Evolutionary conservation across 1,139 yeast genomes (phyloP).

Genomic region (Protomyces pachydermus): DNA sequence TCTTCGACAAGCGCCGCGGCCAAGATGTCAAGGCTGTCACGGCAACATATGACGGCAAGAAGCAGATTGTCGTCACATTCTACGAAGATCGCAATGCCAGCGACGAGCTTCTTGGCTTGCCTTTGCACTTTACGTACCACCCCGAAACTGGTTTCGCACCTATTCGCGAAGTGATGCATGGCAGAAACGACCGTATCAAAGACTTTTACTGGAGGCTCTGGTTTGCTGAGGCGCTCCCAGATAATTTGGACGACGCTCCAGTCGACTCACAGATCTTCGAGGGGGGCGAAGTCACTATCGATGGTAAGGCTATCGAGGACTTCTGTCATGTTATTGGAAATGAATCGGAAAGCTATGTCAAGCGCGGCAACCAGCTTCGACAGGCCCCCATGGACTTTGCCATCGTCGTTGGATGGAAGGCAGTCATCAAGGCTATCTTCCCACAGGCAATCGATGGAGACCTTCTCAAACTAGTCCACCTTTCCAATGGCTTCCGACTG

Average conservation of each 20-base stretch:
- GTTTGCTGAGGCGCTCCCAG: slow-evolving; percentile 67
- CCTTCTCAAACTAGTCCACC: slow-evolving; percentile 83
- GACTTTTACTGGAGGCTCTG: slow-evolving; percentile 96
- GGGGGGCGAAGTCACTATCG: slow-evolving; percentile 66
- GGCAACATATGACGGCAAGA: slow-evolving; percentile 48
- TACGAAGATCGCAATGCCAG: slow-evolving; percentile 85
- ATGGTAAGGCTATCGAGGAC: slow-evolving; percentile 76
- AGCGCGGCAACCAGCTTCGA: slow-evolving; percentile 68
- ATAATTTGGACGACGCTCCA: slow-evolving; percentile 56
- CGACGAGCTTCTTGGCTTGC: slow-evolving; percentile 60
- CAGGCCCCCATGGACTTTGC: slow-evolving; percentile 98
- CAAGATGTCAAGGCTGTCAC: slow-evolving; percentile 64
- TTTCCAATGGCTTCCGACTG: slow-evolving; percentile 93
- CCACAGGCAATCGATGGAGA: slow-evolving; percentile 96
- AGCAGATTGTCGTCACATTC: slow-evolving; percentile 60
- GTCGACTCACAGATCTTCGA: slow-evolving; percentile 55
- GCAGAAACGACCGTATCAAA: slow-evolving; percentile 88
- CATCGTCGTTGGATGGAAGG: slow-evolving; percentile 97
- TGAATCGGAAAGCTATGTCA: slow-evolving; percentile 91
- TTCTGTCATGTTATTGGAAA: slow-evolving; percentile 97
- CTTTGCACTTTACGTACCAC: slow-evolving; percentile 70
- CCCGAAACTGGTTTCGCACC: slow-evolving; percentile 93
- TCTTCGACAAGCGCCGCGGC: slow-evolving; percentile 65
- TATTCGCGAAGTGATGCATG: slow-evolving; percentile 80
- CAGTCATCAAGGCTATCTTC: slow-evolving; percentile 94